A percentile compares a stretch with the other conserved stretches of the same genome.
Evolutionary conservation across 2,329 filamentous ascomycete genomes (phyloP).

Genomic region (Aspergillus chevalieri): DNA sequence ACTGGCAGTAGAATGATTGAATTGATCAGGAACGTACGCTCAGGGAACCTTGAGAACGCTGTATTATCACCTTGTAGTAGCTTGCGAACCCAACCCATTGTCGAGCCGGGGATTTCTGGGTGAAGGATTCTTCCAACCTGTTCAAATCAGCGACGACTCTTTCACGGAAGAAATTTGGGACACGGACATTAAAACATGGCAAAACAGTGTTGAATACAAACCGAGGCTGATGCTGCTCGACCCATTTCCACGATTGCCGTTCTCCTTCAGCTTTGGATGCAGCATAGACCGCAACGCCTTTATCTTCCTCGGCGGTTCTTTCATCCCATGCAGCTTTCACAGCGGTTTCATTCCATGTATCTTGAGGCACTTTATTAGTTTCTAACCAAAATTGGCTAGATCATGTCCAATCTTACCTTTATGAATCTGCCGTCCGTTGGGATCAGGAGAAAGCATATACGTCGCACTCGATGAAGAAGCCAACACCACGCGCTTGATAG

Average conservation of each 20-base stretch:
- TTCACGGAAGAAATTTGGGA: neutral
- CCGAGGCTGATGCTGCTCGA: conserved; percentile 36
- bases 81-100: conserved; percentile 6
- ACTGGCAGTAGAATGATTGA: neutral
- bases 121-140: conserved; percentile 30
- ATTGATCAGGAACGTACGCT: conserved; percentile 8
- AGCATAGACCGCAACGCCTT: conserved; percentile 11
- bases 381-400: conserved; percentile 13
- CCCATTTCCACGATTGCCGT: conserved; percentile 43
- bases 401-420: conserved; percentile 9
- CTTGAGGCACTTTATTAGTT: conserved; percentile 16
- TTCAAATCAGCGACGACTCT: neutral
- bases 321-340: conserved; percentile 6
- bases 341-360: conserved; percentile 6
- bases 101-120: conserved; percentile 19
- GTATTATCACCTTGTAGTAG: conserved; percentile 5
- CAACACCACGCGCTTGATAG: conserved; percentile 13
- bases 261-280: conserved; percentile 46
- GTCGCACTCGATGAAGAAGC: conserved; percentile 14
- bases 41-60: conserved; percentile 5
- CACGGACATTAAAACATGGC: conserved; percentile 26
- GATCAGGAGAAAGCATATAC: conserved; percentile 1
- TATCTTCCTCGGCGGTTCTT: neutral
- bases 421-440: conserved; percentile 4
- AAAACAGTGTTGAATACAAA: conserved; percentile 41